Evolutionary conservation across 495 filamentous ascomycete species (phyloP).

Genomic region (Pseudevernia furfuracea): DNA sequence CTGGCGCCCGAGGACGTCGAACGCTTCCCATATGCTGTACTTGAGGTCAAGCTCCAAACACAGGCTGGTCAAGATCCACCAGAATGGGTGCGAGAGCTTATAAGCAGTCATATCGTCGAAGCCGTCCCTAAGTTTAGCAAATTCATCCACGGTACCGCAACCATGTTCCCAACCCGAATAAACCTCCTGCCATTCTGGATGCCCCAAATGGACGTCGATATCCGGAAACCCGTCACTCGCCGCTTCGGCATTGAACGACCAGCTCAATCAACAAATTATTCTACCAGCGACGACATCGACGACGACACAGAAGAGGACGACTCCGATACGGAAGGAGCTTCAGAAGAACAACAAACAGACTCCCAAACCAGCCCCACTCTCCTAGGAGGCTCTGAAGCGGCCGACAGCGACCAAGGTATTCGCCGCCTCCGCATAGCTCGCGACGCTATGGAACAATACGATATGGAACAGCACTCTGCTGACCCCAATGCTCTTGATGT

Average conservation of each 20-base stretch:
- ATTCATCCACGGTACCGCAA: constrained; percentile 93
- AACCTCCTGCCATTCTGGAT: constrained; percentile 93
- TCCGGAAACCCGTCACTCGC: constrained; percentile 81
- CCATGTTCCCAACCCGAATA: constrained; percentile 78
- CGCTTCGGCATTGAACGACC: constrained; percentile 83
- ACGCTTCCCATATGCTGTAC: constrained; percentile 89
- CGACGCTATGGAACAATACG: constrained; percentile 40
- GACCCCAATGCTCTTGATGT: constrained; percentile 55
- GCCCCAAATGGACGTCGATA: constrained; percentile 97
- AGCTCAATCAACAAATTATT: constrained; percentile 61
- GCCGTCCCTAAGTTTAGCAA: constrained; percentile 99
- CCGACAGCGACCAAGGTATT: constrained; percentile 26
- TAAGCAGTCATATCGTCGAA: constrained; percentile 88
- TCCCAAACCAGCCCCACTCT: constrained; percentile 20
- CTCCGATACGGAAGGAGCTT: constrained; percentile 30
- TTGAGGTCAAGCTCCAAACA: constrained; percentile 97
- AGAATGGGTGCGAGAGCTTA: constrained; percentile 89
- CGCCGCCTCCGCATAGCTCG: constrained; percentile 41
- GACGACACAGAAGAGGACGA: constrained; percentile 52
- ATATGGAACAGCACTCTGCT: constrained; percentile 42
- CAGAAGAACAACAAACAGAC: constrained; percentile 13
- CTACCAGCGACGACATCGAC: constrained; percentile 65
- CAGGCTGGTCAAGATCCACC: constrained; percentile 95
- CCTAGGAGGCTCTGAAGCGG: constrained; percentile 16
- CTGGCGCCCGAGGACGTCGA: constrained; percentile 76